Base-by-base conservation (phyloP, 345 rosid species). In the Noccaea bulbosa region DNA sequence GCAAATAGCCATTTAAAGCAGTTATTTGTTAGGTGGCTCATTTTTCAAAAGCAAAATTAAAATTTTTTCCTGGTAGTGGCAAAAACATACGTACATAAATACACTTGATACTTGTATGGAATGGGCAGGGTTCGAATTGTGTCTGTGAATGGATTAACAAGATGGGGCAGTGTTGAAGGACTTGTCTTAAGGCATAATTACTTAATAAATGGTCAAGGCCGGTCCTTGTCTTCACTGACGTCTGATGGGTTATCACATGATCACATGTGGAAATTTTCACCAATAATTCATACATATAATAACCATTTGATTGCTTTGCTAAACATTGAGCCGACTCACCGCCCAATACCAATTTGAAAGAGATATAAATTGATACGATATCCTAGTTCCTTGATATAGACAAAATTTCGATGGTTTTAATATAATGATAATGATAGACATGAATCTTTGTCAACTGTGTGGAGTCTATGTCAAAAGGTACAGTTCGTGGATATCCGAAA, bases 321-420 rank as follows among this genome's bases (percentile, higher is more conserved):
- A 27, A 27, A 27, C 11, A 10, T 38, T 48, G 43, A 38, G 67
- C 66, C 67, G 67, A 74, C 68, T 74, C 72, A 74, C 78, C 73
- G 78, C 64, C 78, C 78, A 74, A 7, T 11, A 27, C 57, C 35
- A 71, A 33, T 5, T 33, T 24, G 67, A 74, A 67, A 74, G 50
- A 47, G 48, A 57, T 39, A 51, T 64, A 44, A 22, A 41, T 38
- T 46, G 71, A 46, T 64, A 38, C 30, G 17, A 35, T 14, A 11
- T 39, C n/a, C 4, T 38, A 39, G 33, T 20, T 20, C 22, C 22
- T 27, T 27, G 30, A 30, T 47, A 27, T 15, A 38, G 65, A 69
- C 73, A 58, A 5, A 34, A 11, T 33, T 27, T 17, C 2, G 34
- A 70, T 16, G 52, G 39, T 40, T 59, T n/a, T n/a, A n/a, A n/a